Evolutionary conservation across 805 yeast genomes (phyloP), one percentile per base, ranked within the genome.

Genomic region (Myxozyma nipponensis): DNA sequence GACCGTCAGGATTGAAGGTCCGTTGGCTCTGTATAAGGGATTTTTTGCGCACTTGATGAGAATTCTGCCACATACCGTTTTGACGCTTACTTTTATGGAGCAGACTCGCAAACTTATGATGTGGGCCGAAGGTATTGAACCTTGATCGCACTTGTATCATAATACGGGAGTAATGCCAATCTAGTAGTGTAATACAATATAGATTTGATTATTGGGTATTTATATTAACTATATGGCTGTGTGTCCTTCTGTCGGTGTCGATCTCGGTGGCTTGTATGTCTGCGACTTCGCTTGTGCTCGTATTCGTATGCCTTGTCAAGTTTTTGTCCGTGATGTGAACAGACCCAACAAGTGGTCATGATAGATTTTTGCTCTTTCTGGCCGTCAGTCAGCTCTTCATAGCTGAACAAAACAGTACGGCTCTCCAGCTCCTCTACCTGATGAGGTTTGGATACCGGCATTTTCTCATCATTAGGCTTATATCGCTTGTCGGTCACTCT

Each of bases 51-150:
- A 93, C 63, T 71, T 91, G 47, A 73, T 89, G 66, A 80, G 98
- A 70, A 83, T 91, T 50, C 96, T 93, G 0, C 98, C 98, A 13
- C 98, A 93, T 66, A 90, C 98, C 1, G 13, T 43, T 24, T 72
- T 86, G 62, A 85, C 95, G 24, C 76, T 93, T 67, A 88, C 89
- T 60, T 88, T 93, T 64, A 88, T 91, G 96, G 98, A 93, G 71
- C 95, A 87, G 65, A 84, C 96, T 9, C 83, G 87, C 87, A 81
- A 82, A 58, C 68, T 81, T 49, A 71, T 75, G 59, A 69, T 68
- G 49, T 63, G 58, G 47, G 61, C 72, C 17, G 82, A 77, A 61
- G 69, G 72, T 22, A 50, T 44, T 19, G 22, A 48, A 21, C 9
- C 34, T 7, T 21, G 39, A 15, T 17, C 4, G 22, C 25, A 25